Evolutionary conservation across 2,329 filamentous ascomycete species (phyloP), one percentile per base, ranked within the genome.

Genomic region (Alternaria arborescens): DNA sequence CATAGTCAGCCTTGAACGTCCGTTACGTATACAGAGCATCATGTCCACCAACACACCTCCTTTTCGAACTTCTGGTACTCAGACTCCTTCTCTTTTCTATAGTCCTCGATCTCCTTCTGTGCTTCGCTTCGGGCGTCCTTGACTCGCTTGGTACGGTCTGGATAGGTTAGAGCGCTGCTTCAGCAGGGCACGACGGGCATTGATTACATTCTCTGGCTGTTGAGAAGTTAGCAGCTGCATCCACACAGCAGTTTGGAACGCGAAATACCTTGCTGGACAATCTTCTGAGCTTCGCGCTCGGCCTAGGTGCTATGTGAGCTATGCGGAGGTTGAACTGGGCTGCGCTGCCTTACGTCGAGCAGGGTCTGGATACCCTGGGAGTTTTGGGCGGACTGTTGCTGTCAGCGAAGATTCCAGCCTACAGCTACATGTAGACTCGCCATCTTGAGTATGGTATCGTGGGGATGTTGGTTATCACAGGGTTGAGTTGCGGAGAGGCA

Each of bases 281-380:
- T 99, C 87, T 97, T 97, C 83, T 97, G 94, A 64, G 95, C 95
- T 82, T 98, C 94, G 82, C 93, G 91, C 87, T 99, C 95, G 74
- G 95, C 94, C 94, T 98, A 71, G 70, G 56, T 67, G 55, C 41
- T 65, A 57, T 65, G 76, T 84, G 69, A 84, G 80, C 77, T 74
- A 63, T 43, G 46, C 58, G 56, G 53, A 51, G 57, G 51, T 62
- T 24, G 55, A 52, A 56, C 70, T 71, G 71, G 73, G 70, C 62
- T 72, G 71, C 62, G 61, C 41, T 43, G 62, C 78, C 91, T 76
- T 91, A 99, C 95, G 83, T 98, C 95, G 83, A 99, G 93, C 77
- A 99, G 89, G 78, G 94, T 98, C 84, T 98, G 94, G 80, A 99
- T 99, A 82, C 95, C 95, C 77, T 92, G 90, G 70, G 95, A 98